phyloP scores from a whole-genome alignment of 2,329 filamentous ascomycete species.

The Zymoseptoria tritici region DNA sequence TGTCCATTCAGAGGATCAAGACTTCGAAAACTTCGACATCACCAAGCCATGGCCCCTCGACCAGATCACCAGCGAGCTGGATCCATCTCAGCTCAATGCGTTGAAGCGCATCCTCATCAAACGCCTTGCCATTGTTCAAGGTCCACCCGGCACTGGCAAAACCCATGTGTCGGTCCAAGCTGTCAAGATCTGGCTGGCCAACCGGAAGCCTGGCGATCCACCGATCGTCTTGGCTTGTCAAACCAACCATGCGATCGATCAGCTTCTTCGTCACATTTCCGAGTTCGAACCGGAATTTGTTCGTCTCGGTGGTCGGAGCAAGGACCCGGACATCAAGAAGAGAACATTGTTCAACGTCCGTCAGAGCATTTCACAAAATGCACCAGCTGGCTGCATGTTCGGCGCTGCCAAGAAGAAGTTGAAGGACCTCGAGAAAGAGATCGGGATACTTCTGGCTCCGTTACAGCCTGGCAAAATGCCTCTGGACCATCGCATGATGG shows the following conservation, averaged over 20 bases:
- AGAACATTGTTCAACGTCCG: conserved; percentile 60
- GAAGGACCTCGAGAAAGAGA: conserved; percentile 35
- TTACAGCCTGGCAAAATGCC: conserved; percentile 37
- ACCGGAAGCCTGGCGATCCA: conserved; percentile 48
- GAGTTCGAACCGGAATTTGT: conserved; percentile 56
- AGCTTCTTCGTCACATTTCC: conserved; percentile 61
- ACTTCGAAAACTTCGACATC: conserved; percentile 46
- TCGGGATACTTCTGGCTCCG: conserved; percentile 37
- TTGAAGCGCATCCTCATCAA: conserved; percentile 63
- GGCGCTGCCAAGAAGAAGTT: conserved; percentile 36
- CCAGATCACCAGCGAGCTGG: conserved; percentile 46
- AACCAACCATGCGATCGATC: conserved; percentile 86
- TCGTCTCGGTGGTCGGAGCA: conserved; percentile 62
- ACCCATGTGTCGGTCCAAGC: conserved; percentile 73
- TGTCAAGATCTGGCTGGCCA: conserved; percentile 57
- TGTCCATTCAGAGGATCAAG: conserved; percentile 18
- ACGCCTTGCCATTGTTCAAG: conserved; percentile 70
- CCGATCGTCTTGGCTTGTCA: conserved; percentile 77
- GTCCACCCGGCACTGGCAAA: conserved; percentile 73
- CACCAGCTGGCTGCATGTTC: conserved; percentile 36
- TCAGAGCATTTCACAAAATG: conserved; percentile 25
- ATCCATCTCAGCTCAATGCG: conserved; percentile 63
- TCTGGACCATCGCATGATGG: conserved; percentile 50
- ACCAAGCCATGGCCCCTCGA: conserved; percentile 47
- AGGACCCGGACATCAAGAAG: conserved; percentile 51